phyloP scores from a whole-genome alignment of 1,284 basidiomycete genomes.

The Sanghuangporus weigelae region DNA sequence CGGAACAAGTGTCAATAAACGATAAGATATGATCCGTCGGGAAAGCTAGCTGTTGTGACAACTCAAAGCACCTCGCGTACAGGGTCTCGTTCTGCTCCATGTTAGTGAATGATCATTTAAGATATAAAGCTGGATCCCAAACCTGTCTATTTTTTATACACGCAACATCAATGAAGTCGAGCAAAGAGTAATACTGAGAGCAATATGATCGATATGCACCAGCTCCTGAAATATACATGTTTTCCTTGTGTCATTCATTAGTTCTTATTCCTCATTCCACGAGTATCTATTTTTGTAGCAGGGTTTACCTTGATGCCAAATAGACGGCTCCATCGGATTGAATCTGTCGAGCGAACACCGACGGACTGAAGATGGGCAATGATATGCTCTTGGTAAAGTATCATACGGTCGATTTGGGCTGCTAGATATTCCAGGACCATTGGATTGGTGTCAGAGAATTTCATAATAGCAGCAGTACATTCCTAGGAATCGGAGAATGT shows the following conservation, averaged over 20 bases:
- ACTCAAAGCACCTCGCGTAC: constrained; percentile 1
- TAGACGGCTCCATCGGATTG: constrained; percentile 2
- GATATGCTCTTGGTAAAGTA: constrained; percentile 6
- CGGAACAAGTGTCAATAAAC: constrained; percentile 2
- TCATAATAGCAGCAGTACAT: not conserved
- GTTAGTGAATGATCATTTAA: not conserved
- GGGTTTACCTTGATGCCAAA: constrained; percentile 4
- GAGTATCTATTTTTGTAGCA: no score
- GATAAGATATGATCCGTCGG: constrained; percentile 9
- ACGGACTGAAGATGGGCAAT: not conserved
- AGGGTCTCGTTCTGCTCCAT: not conserved
- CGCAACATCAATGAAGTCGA: not conserved
- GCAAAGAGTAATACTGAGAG: constrained; percentile 6
- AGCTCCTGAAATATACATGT: constrained; percentile 1
- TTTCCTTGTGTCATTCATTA: not conserved
- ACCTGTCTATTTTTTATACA: not conserved
- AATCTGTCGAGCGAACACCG: not conserved
- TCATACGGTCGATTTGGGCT: constrained; percentile 7
- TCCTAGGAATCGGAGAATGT: not conserved
- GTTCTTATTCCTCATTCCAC: not conserved
- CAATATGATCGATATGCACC: constrained; percentile 17
- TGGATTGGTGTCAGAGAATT: not conserved
- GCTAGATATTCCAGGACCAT: constrained; percentile 1
- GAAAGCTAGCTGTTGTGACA: constrained; percentile 3
- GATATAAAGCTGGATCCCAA: not conserved